phyloP scores from a whole-genome alignment of 495 filamentous ascomycete genomes.

The Tetracladium setigerum region DNA sequence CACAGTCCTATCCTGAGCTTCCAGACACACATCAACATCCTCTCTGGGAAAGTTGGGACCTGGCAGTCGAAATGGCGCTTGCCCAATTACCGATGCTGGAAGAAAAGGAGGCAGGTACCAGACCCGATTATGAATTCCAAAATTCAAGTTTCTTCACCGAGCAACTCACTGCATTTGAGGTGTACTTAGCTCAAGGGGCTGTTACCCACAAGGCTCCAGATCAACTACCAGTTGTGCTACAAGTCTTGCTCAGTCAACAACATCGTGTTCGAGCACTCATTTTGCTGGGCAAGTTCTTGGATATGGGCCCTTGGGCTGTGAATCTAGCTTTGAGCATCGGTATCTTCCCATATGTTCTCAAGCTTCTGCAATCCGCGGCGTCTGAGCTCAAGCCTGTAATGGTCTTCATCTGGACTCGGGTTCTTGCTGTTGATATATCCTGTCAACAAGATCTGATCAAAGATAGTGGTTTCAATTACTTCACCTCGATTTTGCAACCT shows the following conservation, averaged over 20 bases:
- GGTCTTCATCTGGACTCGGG: slow-evolving; percentile 98
- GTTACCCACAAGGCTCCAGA: slow-evolving; percentile 79
- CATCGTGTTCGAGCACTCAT: slow-evolving; percentile 91
- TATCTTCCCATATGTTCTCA: slow-evolving; percentile 97
- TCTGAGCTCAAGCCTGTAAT: slow-evolving; percentile 94
- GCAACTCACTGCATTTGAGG: slow-evolving; percentile 94
- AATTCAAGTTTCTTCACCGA: slow-evolving; percentile 96
- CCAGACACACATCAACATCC: slow-evolving; percentile 90
- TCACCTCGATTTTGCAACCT: slow-evolving; percentile 82
- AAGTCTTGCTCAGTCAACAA: slow-evolving; percentile 92
- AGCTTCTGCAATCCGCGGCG: slow-evolving; percentile 90
- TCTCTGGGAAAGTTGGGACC: slow-evolving; percentile 95
- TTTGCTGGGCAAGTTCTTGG: slow-evolving; percentile 85
- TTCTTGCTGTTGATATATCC: slow-evolving; percentile 88
- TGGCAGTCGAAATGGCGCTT: slow-evolving; percentile 94
- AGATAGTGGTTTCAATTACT: slow-evolving; percentile 95
- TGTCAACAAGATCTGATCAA: slow-evolving; percentile 91
- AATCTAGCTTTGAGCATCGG: slow-evolving; percentile 94
- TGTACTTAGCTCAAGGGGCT: slow-evolving; percentile 87
- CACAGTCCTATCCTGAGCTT: slow-evolving; percentile 78
- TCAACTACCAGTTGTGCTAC: slow-evolving; percentile 91
- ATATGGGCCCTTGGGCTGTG: slow-evolving; percentile 95
- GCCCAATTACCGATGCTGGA: slow-evolving; percentile 82
- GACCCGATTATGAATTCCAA: slow-evolving; percentile 78
- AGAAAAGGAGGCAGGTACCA: slow-evolving; percentile 55